These are phyloP conservation scores for Melanogaster broomeanus DNA, from an alignment of 768 basidiomycete species.

Conservation along the genomic window DNA sequence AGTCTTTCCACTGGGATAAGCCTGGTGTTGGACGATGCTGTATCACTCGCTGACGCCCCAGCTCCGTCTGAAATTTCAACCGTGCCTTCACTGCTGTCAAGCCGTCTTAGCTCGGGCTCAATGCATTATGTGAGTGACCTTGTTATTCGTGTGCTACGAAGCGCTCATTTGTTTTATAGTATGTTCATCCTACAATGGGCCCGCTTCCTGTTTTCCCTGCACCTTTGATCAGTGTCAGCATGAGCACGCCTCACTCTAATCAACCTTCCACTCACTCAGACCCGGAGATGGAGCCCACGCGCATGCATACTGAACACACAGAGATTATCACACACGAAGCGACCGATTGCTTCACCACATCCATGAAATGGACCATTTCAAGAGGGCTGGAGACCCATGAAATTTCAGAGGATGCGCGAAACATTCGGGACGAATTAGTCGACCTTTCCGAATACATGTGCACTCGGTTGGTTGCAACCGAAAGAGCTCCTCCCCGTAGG, in stretches of 20 bases:
- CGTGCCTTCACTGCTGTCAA: slow-evolving; percentile 58
- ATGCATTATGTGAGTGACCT: slow-evolving; percentile 37
- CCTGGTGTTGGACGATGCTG: slow-evolving; percentile 31
- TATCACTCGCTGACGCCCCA: slow-evolving; percentile 17
- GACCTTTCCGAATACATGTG: slow-evolving; percentile 61
- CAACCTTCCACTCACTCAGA: slow-evolving; percentile 50
- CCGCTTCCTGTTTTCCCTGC: slow-evolving; percentile 32
- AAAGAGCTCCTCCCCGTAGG: slow-evolving; percentile 22
- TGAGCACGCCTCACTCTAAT: slow-evolving; percentile 49
- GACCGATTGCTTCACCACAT: slow-evolving; percentile 52
- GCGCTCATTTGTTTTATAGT: slow-evolving; percentile 18
- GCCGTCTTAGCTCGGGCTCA: slow-evolving; percentile 31
- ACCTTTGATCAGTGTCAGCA: slow-evolving; percentile 47
- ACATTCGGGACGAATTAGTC: slow-evolving; percentile 68
- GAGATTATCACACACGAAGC: slow-evolving; percentile 52
- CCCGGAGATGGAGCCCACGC: slow-evolving; percentile 45
- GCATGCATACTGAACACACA: slow-evolving; percentile 37
- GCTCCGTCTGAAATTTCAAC: slow-evolving; percentile 45
- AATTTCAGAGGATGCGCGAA: slow-evolving; percentile 64
- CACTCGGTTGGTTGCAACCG: slow-evolving; percentile 32
- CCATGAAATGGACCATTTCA: slow-evolving; percentile 63
- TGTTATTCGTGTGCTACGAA: background rate
- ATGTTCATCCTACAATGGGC: slow-evolving; percentile 32
- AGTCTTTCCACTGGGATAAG: slow-evolving; percentile 44
- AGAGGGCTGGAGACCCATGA: slow-evolving; percentile 67